phyloP scores from a whole-genome alignment of 2,329 filamentous ascomycete genomes.

The Ustilaginoidea virens region DNA sequence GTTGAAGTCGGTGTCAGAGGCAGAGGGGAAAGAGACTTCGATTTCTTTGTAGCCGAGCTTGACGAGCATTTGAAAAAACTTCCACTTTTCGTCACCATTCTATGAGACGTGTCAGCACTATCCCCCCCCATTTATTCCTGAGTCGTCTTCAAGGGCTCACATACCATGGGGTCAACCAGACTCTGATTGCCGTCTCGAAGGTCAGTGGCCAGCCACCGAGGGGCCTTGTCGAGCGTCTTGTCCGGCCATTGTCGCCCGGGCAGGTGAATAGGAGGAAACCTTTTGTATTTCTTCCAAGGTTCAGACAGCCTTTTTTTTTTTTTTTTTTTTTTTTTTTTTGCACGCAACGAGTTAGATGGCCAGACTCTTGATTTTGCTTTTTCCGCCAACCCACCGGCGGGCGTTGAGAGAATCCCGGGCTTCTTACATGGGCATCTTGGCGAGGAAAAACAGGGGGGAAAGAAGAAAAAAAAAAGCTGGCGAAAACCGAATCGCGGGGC shows the following conservation, averaged over 20 bases:
- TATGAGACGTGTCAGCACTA: conserved; percentile 18
- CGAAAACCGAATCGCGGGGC: background rate
- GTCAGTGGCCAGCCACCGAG: conserved; percentile 81
- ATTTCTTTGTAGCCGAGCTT: conserved; percentile 96
- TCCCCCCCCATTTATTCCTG: background rate
- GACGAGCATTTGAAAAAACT: conserved; percentile 87
- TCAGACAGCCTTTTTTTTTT: conserved; percentile 54
- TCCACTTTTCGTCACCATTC: conserved; percentile 91
- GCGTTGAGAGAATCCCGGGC: no score
- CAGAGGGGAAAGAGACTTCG: conserved; percentile 88
- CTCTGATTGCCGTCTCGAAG: conserved; percentile 83
- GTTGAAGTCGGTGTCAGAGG: conserved; percentile 90
- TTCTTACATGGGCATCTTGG: conserved; percentile 1
- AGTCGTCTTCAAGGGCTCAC: conserved; percentile 10
- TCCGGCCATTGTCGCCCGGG: conserved; percentile 70
- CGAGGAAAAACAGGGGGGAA: background rate
- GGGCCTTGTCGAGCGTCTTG: conserved; percentile 69
- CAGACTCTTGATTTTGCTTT: no score
- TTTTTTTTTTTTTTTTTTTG: no score
- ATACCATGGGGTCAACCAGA: conserved; percentile 81
- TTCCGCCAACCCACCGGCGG: no score
- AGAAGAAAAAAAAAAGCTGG: background rate
- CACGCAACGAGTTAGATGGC: no score
- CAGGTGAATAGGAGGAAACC: conserved; percentile 43
- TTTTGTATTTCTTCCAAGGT: conserved; percentile 62